Evolutionary conservation across 1,139 yeast genomes (phyloP), one percentile per base, ranked within the genome.

Genomic region (Pichia sp.): DNA sequence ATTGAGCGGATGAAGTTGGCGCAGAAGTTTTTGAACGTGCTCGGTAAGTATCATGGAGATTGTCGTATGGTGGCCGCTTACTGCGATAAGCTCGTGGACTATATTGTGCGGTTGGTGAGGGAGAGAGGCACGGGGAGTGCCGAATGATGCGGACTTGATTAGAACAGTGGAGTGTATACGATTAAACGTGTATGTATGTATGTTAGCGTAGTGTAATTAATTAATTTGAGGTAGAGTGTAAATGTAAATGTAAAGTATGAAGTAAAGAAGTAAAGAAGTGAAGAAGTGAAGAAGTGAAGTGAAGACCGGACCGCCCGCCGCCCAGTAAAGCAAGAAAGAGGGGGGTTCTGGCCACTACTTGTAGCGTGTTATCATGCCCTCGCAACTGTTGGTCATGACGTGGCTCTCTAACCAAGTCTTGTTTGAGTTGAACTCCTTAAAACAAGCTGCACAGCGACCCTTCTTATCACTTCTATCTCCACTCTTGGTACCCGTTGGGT

Each of bases 401-500:
- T 74, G 80, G 20, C 54, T 55, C 35, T 62, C 69, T 30, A 73
- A 56, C 80, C 80, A 74, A 23, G 62, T 62, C 27, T 57, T 48
- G 47, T 72, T 72, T 43, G 63, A 67, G 29, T 63, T 62, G 44
- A 71, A 74, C 50, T 55, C 65, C 41, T 64, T 59, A 49, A 71
- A 72, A 49, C 80, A 74, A 33, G 77, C 77, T 21, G 74, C 75
- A 57, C 80, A 74, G 41, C 75, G 54, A 10, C 79, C 80, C 25
- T 67, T 60, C 20, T 62, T 60, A 32, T 55, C 50, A 41, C 57
- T 60, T 39, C 79, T 55, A 41, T 69, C 71, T 18, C 41, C 40
- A 14, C 71, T 63, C 45, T 66, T 67, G 7, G 77, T 72, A 3
- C 78, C 78, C 20, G 76, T 72, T 17, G 80, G 80, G 48, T 73